Conservation (phyloP, 257 asterid genomes). For the Jacaranda mimosifolia region DNA sequence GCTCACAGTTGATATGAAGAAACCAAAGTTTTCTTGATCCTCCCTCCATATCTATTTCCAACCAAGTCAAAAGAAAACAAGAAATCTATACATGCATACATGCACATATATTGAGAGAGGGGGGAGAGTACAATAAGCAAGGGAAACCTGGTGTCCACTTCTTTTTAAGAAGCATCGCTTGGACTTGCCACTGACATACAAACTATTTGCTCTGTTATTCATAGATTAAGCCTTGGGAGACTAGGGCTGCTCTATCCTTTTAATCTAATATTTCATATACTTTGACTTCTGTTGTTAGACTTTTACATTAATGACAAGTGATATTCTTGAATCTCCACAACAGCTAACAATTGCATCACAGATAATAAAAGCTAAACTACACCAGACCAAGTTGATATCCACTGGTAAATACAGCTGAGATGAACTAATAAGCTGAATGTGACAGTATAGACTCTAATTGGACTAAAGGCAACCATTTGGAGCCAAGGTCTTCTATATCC, state of each 20-base stretch:
- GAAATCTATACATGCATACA: not conserved
- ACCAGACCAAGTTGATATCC: not conserved
- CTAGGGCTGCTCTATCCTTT: not conserved
- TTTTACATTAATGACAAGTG: not conserved
- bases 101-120: not conserved
- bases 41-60: not conserved
- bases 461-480: not conserved
- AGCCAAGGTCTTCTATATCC: not conserved
- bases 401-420: not conserved
- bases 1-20: not conserved
- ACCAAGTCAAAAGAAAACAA: not conserved
- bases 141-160: not conserved
- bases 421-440: not conserved
- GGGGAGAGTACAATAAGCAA: not conserved
- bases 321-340: not conserved
- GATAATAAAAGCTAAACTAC: not conserved
- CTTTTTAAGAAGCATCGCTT: not conserved
- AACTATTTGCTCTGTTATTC: not conserved
- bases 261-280: not conserved
- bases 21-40: not conserved
- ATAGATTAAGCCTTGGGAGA: not conserved
- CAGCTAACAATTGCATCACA: not conserved
- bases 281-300: not conserved
- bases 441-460: constrained; percentile 3
- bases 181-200: not conserved